phyloP scores from a whole-genome alignment of 2,329 filamentous ascomycete species.

The Calonectria henricotiae region DNA sequence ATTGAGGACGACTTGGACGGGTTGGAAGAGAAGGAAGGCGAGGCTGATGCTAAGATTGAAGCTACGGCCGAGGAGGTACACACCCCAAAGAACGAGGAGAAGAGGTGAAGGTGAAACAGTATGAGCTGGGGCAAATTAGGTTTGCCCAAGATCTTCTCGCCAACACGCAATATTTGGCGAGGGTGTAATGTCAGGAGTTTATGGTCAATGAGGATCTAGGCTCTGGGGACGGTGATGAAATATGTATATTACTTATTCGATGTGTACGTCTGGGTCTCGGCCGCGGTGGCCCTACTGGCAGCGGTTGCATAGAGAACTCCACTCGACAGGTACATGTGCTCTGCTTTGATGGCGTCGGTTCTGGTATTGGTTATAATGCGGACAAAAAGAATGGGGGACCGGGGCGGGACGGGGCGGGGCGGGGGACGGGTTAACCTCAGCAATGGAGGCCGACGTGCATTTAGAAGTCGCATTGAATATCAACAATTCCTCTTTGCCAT shows the following conservation, averaged over 20 bases:
- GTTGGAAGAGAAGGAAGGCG: constrained; percentile 56
- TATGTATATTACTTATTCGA: constrained; percentile 53
- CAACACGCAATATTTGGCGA: constrained; percentile 27
- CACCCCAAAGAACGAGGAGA: constrained; percentile 43
- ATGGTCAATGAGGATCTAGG: constrained; percentile 21
- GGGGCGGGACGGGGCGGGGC: not conserved
- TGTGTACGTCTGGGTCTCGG: constrained; percentile 50
- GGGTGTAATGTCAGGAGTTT: constrained; percentile 44
- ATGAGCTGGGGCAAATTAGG: constrained; percentile 22
- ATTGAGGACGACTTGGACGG: constrained; percentile 67
- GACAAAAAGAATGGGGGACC: constrained; percentile 20
- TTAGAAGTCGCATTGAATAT: constrained; percentile 30
- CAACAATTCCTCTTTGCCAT: constrained; percentile 26
- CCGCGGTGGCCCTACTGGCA: constrained; percentile 40
- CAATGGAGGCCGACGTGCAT: constrained; percentile 29
- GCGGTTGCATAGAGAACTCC: constrained; percentile 48
- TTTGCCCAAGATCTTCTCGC: constrained; percentile 12
- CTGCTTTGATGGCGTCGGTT: constrained; percentile 48
- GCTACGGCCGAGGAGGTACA: constrained; percentile 51
- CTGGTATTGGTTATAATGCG: constrained; percentile 29
- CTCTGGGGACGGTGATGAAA: constrained; percentile 43
- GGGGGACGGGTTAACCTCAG: constrained; percentile 8
- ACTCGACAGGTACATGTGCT: constrained; percentile 49
- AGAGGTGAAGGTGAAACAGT: constrained; percentile 41
- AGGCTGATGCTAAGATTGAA: constrained; percentile 52